These are phyloP conservation scores for Botryosphaeria dothidea DNA, from an alignment of 2,329 filamentous ascomycete species.

Conservation along the genomic window DNA sequence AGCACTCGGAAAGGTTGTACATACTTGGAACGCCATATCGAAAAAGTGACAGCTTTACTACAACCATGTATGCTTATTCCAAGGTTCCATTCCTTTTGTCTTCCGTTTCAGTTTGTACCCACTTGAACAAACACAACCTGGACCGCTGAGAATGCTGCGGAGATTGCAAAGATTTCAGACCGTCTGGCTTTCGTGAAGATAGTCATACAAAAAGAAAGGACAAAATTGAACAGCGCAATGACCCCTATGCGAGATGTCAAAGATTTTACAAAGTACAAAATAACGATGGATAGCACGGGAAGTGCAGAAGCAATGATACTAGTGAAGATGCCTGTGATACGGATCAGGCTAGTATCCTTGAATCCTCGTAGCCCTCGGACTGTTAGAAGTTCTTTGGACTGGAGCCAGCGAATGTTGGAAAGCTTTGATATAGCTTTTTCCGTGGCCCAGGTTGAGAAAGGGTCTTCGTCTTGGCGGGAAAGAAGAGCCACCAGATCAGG, in stretches of 20 bases:
- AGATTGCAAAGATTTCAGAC: neutral
- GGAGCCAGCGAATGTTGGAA: no score
- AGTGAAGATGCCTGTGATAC: neutral
- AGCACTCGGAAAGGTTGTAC: no score
- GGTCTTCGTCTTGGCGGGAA: neutral
- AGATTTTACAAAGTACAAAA: neutral
- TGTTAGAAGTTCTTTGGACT: neutral
- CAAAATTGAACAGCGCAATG: neutral
- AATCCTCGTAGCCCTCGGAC: neutral
- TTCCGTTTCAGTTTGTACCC: neutral
- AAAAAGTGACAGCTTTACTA: no score
- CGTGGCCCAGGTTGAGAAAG: neutral
- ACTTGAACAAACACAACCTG: conserved; percentile 11
- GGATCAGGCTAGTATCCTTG: neutral
- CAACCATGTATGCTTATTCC: no score
- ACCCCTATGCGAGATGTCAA: neutral
- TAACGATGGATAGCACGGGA: neutral
- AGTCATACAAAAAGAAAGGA: neutral
- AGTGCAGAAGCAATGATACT: neutral
- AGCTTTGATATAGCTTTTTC: neutral
- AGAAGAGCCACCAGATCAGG: neutral
- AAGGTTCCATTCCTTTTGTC: neutral
- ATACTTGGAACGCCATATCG: no score
- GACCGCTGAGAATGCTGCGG: conserved; percentile 8
- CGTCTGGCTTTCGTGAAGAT: neutral